These are phyloP conservation scores for Salix caprea DNA, from an alignment of 345 rosid genomes.

Conservation along the genomic window DNA sequence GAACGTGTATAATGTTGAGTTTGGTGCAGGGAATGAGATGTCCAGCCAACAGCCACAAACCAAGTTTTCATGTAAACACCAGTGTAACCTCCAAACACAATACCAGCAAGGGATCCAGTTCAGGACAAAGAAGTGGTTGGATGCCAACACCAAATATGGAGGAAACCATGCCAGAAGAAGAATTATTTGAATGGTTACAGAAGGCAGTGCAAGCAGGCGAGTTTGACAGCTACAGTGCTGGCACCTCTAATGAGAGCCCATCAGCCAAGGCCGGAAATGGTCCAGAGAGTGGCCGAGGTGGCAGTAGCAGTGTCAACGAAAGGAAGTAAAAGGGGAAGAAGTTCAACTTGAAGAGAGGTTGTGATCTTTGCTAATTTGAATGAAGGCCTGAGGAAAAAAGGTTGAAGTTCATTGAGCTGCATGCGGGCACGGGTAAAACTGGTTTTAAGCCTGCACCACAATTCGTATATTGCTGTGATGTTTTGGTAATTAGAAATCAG, in stretches of 20 bases:
- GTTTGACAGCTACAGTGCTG: constrained; percentile 48
- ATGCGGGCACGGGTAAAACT: constrained; percentile 1
- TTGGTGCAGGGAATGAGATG: constrained; percentile 91
- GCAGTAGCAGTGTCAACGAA: constrained; percentile 37
- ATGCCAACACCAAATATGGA: constrained; percentile 58
- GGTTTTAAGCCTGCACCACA: background rate
- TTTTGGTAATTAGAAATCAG: background rate
- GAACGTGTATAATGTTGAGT: background rate
- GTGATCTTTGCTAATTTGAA: background rate
- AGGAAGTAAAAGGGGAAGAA: constrained; percentile 81
- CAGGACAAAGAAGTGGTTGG: constrained; percentile 57
- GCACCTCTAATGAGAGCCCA: constrained; percentile 35
- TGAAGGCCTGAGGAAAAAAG: background rate
- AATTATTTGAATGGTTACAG: constrained; percentile 81
- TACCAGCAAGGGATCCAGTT: constrained; percentile 47
- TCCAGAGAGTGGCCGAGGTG: constrained; percentile 33
- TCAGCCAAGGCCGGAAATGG: constrained; percentile 37
- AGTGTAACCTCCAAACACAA: constrained; percentile 51
- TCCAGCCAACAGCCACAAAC: constrained; percentile 86
- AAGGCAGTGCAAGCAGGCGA: constrained; percentile 75
- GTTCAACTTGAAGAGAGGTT: constrained; percentile 4
- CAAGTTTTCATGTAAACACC: constrained; percentile 93
- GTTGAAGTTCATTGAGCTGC: constrained; percentile 7
- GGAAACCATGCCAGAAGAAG: constrained; percentile 88
- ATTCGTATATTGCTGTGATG: background rate